Conservation (phyloP, 2,329 filamentous ascomycete species). For the Hypoxylon sp. region DNA sequence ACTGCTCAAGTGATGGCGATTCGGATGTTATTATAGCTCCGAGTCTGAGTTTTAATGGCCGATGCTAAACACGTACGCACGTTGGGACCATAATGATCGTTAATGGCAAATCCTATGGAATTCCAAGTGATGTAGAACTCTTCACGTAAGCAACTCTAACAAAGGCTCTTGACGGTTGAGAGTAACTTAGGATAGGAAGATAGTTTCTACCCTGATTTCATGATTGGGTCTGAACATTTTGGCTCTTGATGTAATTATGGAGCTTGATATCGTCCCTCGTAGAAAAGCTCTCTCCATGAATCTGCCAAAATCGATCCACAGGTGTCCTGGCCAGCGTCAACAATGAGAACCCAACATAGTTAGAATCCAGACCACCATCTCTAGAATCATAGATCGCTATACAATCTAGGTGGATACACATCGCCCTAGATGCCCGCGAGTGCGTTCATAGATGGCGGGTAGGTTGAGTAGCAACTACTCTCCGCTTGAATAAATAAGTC, state of each 20-base stretch:
- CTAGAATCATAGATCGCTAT: neutral
- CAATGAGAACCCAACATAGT: neutral
- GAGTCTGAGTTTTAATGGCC: neutral
- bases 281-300: neutral
- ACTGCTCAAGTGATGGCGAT: slow-evolving; percentile 1
- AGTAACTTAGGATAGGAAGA: neutral
- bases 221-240: neutral
- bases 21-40: slow-evolving; percentile 37
- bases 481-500: slow-evolving; percentile 3
- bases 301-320: neutral
- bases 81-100: neutral
- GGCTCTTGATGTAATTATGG: neutral
- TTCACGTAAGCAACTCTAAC: neutral
- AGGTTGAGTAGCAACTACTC: neutral
- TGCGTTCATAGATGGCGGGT: neutral
- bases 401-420: neutral
- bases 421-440: neutral
- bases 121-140: neutral
- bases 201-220: neutral
- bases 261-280: neutral
- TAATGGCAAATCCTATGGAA: slow-evolving; percentile 1
- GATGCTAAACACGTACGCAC: slow-evolving; percentile 9
- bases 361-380: neutral
- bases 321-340: neutral
- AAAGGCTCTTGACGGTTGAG: neutral